Percentiles rank a stretch among this genome's conserved stretches.
phyloP scores from a whole-genome alignment of 257 asterid species.

The Capsicum baccatum region DNA sequence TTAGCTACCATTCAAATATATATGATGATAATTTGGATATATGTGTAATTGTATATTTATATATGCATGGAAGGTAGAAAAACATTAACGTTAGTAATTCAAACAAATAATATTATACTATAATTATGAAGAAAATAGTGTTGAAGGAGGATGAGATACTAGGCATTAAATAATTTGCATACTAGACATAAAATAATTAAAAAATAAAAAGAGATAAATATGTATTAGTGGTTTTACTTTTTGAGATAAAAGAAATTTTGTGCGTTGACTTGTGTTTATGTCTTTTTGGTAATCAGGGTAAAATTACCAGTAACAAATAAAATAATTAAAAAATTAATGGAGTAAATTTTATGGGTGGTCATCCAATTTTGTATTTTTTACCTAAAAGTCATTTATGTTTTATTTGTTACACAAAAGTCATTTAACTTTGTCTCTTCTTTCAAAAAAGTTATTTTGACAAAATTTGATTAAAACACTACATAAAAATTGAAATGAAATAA shows the following conservation, averaged over 20 bases:
- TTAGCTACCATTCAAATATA: neutral
- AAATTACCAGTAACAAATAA: no score
- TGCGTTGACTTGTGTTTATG: neutral
- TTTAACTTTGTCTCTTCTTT: no score
- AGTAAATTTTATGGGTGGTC: no score
- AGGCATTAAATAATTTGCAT: neutral
- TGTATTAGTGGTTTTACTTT: conserved; percentile 5
- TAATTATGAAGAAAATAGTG: conserved; percentile 15
- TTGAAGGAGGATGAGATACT: neutral
- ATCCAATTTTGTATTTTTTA: no score
- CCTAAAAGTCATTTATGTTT: no score
- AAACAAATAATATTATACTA: neutral
- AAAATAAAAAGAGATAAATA: neutral
- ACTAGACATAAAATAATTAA: neutral
- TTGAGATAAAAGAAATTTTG: neutral
- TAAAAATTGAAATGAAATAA: no score
- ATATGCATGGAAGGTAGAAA: neutral
- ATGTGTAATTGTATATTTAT: neutral
- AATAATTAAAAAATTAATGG: no score
- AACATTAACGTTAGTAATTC: neutral
- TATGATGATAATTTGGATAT: no score
- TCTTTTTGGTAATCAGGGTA: no score
- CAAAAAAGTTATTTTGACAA: no score
- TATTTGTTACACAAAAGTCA: no score
- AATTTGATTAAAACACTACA: no score